phyloP scores from a whole-genome alignment of 225 moss, liverwort and hornwort species.

The Lunularia cruciata region DNA sequence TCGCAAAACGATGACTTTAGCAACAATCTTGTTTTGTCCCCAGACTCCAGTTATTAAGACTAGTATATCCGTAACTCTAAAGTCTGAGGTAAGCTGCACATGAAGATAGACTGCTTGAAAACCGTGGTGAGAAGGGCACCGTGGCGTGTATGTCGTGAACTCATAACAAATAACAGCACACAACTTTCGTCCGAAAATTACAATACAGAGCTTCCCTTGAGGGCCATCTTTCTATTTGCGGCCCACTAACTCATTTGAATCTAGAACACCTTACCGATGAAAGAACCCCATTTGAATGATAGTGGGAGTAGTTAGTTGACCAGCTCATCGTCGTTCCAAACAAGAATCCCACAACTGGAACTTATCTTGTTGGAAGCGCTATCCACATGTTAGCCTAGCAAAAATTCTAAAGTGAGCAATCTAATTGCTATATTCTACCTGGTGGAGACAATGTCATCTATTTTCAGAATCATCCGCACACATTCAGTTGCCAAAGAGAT shows the following conservation, averaged over 20 bases:
- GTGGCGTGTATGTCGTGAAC: too few relatives aligned
- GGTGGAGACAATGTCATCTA: slow-evolving; percentile 91
- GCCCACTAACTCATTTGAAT: neutral
- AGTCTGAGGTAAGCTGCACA: too few relatives aligned
- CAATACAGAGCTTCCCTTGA: slow-evolving; percentile 2
- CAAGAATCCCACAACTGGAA: neutral
- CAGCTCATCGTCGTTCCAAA: slow-evolving; percentile 2
- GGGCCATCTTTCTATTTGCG: neutral
- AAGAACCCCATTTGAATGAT: neutral
- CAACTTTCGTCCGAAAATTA: too few relatives aligned
- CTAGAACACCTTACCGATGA: neutral
- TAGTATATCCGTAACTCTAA: too few relatives aligned
- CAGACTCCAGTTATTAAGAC: too few relatives aligned
- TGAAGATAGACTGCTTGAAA: too few relatives aligned
- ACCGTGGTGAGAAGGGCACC: too few relatives aligned
- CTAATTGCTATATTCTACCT: slow-evolving; percentile 39
- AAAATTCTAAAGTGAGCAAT: slow-evolving; percentile 19
- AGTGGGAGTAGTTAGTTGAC: neutral
- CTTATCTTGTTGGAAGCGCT: slow-evolving; percentile 18
- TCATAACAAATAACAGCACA: too few relatives aligned
- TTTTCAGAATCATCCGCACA: slow-evolving; percentile 97
- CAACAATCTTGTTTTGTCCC: too few relatives aligned
- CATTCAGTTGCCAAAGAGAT: slow-evolving; percentile 90
- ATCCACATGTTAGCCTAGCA: slow-evolving; percentile 22
- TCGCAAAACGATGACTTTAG: too few relatives aligned